A percentile compares a stretch with the other conserved stretches of the same genome.
Conservation (phyloP, 2,329 filamentous ascomycete species). For the Knoxdaviesia proteae region DNA sequence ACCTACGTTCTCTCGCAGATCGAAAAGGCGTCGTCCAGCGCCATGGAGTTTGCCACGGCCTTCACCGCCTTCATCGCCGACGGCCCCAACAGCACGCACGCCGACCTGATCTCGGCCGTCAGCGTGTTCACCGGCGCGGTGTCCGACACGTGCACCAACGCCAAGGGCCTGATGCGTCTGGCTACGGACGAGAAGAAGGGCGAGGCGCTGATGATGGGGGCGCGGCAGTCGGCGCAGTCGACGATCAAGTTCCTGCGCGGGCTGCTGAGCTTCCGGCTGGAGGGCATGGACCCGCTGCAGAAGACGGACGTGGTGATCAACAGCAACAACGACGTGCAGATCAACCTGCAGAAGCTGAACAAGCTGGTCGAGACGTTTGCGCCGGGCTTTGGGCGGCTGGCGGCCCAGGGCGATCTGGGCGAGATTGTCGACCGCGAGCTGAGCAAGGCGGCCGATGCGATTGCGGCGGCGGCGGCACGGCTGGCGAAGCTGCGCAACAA, state of each 20-base stretch:
- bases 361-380: conserved; percentile 85
- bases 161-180: conserved; percentile 82
- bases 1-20: conserved; percentile 91
- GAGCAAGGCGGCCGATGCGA: conserved; percentile 83
- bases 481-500: conserved; percentile 88
- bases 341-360: conserved; percentile 80
- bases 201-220: conserved; percentile 64
- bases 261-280: conserved; percentile 80
- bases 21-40: conserved; percentile 83
- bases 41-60: conserved; percentile 91
- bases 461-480: conserved; percentile 75
- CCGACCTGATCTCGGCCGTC: conserved; percentile 81
- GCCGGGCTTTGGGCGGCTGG: conserved; percentile 66
- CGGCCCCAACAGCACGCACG: conserved; percentile 72
- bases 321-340: conserved; percentile 88
- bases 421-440: conserved; percentile 86
- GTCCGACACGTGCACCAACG: conserved; percentile 86
- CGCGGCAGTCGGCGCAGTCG: conserved; percentile 64
- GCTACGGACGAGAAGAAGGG: conserved; percentile 91
- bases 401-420: conserved; percentile 66
- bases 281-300: conserved; percentile 72
- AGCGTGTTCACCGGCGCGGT: conserved; percentile 79
- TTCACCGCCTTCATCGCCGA: conserved; percentile 99
- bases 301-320: conserved; percentile 97
- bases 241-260: conserved; percentile 91